phyloP scores from a whole-genome alignment of 2,329 filamentous ascomycete species.

The Tolypocladium inflatum region DNA sequence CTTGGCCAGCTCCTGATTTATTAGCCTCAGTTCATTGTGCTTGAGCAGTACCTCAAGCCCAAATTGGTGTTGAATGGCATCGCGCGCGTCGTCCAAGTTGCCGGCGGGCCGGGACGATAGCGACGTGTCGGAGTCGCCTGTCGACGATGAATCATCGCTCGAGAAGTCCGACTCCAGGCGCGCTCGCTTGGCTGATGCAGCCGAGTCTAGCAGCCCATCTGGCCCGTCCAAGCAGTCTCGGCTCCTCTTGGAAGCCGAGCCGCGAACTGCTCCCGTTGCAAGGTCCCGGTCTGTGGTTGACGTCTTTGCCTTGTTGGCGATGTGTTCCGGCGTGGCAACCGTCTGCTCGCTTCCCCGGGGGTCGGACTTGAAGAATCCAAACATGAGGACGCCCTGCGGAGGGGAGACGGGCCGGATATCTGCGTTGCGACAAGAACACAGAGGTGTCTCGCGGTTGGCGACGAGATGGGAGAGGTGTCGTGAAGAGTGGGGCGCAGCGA shows the following conservation, averaged over 20 bases:
- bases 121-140: neutral
- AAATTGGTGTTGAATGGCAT: constrained; percentile 76
- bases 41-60: constrained; percentile 87
- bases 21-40: constrained; percentile 86
- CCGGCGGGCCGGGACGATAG: constrained; percentile 6
- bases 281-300: constrained; percentile 11
- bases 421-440: constrained; percentile 10
- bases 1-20: constrained; percentile 93
- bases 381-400: constrained; percentile 41
- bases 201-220: constrained; percentile 13
- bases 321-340: constrained; percentile 21
- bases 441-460: neutral
- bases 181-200: constrained; percentile 31
- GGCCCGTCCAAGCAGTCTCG: constrained; percentile 23
- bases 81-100: constrained; percentile 47
- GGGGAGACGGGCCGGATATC: constrained; percentile 10
- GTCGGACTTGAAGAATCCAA: constrained; percentile 52
- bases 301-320: constrained; percentile 26
- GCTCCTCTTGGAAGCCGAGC: constrained; percentile 27
- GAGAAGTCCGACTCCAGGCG: constrained; percentile 21
- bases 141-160: neutral
- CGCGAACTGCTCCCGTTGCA: constrained; percentile 6
- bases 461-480: constrained; percentile 7
- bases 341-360: constrained; percentile 46
- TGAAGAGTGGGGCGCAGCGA: neutral